Evolutionary conservation across 2,329 filamentous ascomycete species (phyloP), one percentile per base, ranked within the genome.

Genomic region (Apiospora marii): DNA sequence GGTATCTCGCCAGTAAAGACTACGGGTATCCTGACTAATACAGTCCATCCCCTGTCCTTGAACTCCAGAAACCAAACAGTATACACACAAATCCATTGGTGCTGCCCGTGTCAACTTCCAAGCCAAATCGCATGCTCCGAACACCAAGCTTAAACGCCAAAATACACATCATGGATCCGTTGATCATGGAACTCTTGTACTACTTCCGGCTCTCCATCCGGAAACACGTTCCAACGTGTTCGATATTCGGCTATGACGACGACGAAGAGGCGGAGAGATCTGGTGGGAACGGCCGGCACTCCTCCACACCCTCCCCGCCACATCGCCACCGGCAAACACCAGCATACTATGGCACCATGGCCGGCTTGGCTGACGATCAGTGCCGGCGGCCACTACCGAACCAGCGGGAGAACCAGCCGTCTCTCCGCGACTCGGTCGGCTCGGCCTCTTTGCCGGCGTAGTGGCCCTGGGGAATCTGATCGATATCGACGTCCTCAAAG

Each of bases 141-240:
- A 30, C 13, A 41, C 22, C 58, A 6, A 41, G n/a, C 34, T 14
- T 12, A 10, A 10, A 3, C 46, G 7, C 14, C 22, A 41, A 37
- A n/a, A 10, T 22, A 61, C n/a, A 61, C 53, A 64, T n/a, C 30
- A 64, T 64, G 58, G 58, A 64, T 34, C 58, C 58, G 4, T n/a
- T 64, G 34, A 5, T 64, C 4, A 14, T 64, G 34, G 58, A 64
- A 5, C 19, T 64, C 34, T 5, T 64, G 34, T 64, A 41, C 34
- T 64, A 64, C 58, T 64, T 64, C 22, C 58, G 58, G 8, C 41
- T 41, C 58, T 64, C 58, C 58, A 64, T 64, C 19, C 19, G 58
- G 3, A 64, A 64, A 22, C 58, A 41, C 30, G 22, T 41, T 4
- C 0, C 53, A 7, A n/a, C 53, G 1, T 61, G 6, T 13, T 61